phyloP scores from a whole-genome alignment of 805 yeast species.

The Yarrowia sp. region DNA sequence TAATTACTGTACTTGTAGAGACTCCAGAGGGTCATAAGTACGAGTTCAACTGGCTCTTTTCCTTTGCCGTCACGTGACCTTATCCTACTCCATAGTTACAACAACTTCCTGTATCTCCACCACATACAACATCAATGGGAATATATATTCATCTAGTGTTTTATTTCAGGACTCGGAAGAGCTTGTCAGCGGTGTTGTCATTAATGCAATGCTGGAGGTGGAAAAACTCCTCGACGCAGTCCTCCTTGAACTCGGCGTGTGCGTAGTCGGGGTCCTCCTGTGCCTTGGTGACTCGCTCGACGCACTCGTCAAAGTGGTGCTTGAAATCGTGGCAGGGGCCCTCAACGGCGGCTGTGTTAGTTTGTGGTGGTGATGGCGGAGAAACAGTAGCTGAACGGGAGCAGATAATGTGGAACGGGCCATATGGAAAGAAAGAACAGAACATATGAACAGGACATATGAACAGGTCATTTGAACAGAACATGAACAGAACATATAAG shows the following conservation, averaged over 20 bases:
- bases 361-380: not conserved
- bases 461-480: too few species aligned
- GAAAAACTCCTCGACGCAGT: slow-evolving; percentile 97
- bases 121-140: slow-evolving; percentile 10
- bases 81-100: too few species aligned
- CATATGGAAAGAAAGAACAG: too few species aligned
- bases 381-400: too few species aligned
- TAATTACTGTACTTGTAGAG: too few species aligned
- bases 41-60: too few species aligned
- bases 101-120: not conserved
- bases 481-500: too few species aligned
- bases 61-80: too few species aligned
- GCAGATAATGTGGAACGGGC: too few species aligned
- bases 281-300: slow-evolving; percentile 88
- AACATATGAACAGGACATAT: too few species aligned
- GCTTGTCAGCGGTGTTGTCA: slow-evolving; percentile 86
- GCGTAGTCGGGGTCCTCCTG: slow-evolving; percentile 82
- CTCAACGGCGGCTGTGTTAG: slow-evolving; percentile 56
- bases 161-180: slow-evolving; percentile 47
- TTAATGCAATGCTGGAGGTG: slow-evolving; percentile 92
- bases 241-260: slow-evolving; percentile 82
- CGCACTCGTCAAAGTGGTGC: slow-evolving; percentile 93
- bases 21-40: too few species aligned
- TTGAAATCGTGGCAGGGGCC: slow-evolving; percentile 67
- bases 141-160: slow-evolving; percentile 25